Base-by-base conservation (phyloP, 768 basidiomycete genomes). In the Kockovaella imperatae region DNA sequence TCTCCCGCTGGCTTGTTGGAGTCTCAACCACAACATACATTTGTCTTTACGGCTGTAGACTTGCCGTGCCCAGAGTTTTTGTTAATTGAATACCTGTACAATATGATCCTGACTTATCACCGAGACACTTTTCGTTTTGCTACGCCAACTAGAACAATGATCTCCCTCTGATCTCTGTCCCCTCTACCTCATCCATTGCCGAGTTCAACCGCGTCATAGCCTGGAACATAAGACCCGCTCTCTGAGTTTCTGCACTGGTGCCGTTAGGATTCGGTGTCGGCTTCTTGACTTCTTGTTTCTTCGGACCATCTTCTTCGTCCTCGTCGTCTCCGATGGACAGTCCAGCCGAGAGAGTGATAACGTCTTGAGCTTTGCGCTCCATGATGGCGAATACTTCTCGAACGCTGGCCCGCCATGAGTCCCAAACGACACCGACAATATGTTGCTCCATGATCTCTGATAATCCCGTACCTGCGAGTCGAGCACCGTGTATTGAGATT, bases 141-240 rank as follows among this genome's bases (percentile, higher is more conserved):
- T 5, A 41, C 20, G 18, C 17, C 6, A 24, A 15, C 18, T 4
- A 29, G 25, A 17, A 13, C 14, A 35, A 10, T 10, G 23, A 11
- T 26, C 40, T 50, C 54, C 15, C 41, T 49, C 36, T 10, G 23
- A 11, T 26, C 40, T 50, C 54, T 15, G 40, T 49, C 36, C 57
- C 59, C 48, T 67, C 65, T 18, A 67, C 65, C 50, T 67, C 65
- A 35, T 61, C 65, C 65, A 67, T 64, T 6, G 65, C 65, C 25
- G 59, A 61, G 17, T 57, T 50, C 53, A 67, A 53, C 42, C 65
- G 50, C n/a, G 49, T 52, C 50, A 64, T 60, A 5, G 62, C 65
- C 49, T 67, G 65, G 53, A 67, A 67, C 38, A 67, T 60, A 47
- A 67, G 45, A 5, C 65, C 65, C 8, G 65, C 65, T 40, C 65